Evolutionary conservation across 306 rosid species (phyloP), one percentile per base, ranked within the genome.

Genomic region (Hippophae gyantsensis): DNA sequence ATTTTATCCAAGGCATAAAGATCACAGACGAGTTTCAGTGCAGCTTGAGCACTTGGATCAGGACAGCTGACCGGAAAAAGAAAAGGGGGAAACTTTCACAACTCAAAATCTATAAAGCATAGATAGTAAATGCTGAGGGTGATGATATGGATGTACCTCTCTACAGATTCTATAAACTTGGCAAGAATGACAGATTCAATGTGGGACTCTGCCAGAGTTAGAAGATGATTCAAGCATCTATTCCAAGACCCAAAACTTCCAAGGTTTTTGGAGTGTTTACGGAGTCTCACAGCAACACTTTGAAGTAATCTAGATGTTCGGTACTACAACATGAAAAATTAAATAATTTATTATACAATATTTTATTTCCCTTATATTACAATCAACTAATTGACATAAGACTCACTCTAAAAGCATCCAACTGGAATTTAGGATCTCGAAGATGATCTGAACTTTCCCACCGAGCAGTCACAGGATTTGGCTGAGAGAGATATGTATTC

Each of bases 341-440:
- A 23, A 32, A 64, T 38, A 56, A 43, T 12, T 52, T 63, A 58
- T 40, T 60, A 43, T 68, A 48, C 47, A 56, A 48, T 40, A 59
- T 42, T 54, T 52, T 41, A 53, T 43, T 13, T 51, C 8, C 9
- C 14, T 9, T 43, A 42, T 48, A 32, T 3, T 50, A 62, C 18
- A 66, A 27, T 8, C 38, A 68, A 57, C 44, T 50, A 6, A 4
- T 49, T 25, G 51, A 63, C 46, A 58, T 55, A 62, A 73, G 48
- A 81, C 96, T 92, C 76, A 92, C 98, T 73, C 94, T 86, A 69
- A 92, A 92, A 60, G 98, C 98, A 76, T 92, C 98, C 78, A 92
- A 76, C 79, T 92, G 95, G 76, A 92, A 92, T 71, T 85, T 88
- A 10, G 98, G 95, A 87, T 87, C 77, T 59, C 93, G 77, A 50